Evolutionary conservation across 2,329 filamentous ascomycete genomes (phyloP), one percentile per base, ranked within the genome.

Genomic region (Aspergillus jensenii): DNA sequence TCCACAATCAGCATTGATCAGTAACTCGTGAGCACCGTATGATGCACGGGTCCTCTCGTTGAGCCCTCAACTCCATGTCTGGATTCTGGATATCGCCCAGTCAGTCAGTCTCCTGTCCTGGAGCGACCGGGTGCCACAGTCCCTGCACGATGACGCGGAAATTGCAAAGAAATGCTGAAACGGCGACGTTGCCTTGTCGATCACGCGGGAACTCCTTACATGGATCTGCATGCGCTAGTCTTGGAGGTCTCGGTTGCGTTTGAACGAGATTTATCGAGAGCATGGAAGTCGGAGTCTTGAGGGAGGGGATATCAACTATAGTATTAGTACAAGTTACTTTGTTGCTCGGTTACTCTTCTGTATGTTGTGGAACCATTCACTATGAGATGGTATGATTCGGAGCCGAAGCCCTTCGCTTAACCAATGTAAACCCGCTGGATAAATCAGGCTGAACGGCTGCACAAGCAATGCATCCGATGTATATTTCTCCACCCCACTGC

Each of bases 171-270:
- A 58, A 55, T 37, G 52, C 48, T 59, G 47, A 60, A 50, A 56
- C 46, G 50, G 61, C 56, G 48, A 62, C 56, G 58, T 62, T 60
- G 50, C 47, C 49, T 53, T 62, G 64, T 63, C 62, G 62, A 66
- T 66, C 64, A 63, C 62, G 64, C 64, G 62, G 64, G 62, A 65
- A 61, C 59, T 65, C 62, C 64, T 66, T 66, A 64, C 62, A 60
- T 60, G 33, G 64, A 66, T 66, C 64, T 63, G 55, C 64, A 55
- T 27, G 52, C 49, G 56, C 50, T 55, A 53, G 56, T 55, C 25
- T 43, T 55, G 45, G 47, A 19, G 33, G n/a, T 17, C 25, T 41
- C 9, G 27, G 27, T n/a, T n/a, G 35, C 12, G 8, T 37, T 37
- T 37, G 35, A 37, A 43, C 40, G 40, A 21, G 40, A 43, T n/a